These are phyloP conservation scores for Austropuccinia psidii DNA, from an alignment of 1,284 basidiomycete genomes.

Conservation along the genomic window DNA sequence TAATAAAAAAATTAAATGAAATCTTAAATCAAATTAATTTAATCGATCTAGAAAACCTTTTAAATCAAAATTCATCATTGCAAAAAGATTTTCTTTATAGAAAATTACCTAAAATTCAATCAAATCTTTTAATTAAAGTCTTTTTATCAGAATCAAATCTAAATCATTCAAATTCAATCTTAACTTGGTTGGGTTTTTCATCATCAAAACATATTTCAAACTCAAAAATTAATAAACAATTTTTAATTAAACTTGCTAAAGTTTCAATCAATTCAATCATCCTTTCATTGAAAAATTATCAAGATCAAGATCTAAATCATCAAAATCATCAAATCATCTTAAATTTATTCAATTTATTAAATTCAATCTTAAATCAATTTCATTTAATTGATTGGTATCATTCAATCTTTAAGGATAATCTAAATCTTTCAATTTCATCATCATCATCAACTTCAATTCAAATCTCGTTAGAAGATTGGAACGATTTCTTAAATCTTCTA, in stretches of 20 bases:
- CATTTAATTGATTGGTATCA: background rate
- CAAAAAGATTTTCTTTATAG: too few relatives aligned
- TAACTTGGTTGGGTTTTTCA: background rate
- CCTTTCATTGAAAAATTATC: background rate
- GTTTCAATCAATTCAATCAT: background rate
- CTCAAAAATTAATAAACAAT: background rate
- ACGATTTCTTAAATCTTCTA: background rate
- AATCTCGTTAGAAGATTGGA: background rate
- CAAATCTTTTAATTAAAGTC: background rate
- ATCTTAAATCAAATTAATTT: too few relatives aligned
- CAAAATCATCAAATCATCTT: background rate
- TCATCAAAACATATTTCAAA: background rate
- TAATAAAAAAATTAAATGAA: too few relatives aligned
- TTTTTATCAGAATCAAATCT: background rate
- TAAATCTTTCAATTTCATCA: too few relatives aligned
- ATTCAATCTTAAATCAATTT: background rate
- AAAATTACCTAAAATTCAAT: slow-evolving; percentile 3
- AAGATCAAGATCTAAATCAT: too few relatives aligned
- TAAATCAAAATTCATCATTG: too few relatives aligned
- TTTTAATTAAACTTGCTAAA: background rate
- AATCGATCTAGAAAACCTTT: too few relatives aligned
- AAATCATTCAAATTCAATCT: background rate
- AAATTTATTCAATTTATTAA: background rate
- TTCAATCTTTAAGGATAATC: background rate
- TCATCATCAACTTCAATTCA: background rate